These are phyloP conservation scores for Fermentozyma sake DNA, from an alignment of 1,139 yeast genomes.

Conservation along the genomic window DNA sequence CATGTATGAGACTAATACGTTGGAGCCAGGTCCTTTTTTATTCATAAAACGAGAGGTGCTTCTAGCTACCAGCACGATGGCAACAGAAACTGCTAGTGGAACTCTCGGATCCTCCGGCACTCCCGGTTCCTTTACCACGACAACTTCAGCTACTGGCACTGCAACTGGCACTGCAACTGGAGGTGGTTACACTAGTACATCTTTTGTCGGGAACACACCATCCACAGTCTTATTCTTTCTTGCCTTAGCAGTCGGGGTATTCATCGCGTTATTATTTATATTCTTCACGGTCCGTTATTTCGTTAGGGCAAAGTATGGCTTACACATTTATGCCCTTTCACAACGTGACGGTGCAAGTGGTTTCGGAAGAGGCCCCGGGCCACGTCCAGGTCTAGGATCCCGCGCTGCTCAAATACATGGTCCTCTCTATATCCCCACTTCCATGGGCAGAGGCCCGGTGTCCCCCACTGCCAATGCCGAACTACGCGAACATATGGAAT, in stretches of 20 bases:
- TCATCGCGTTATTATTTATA: conserved; percentile 50
- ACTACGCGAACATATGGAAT: conserved; percentile 33
- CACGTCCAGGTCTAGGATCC: conserved; percentile 1
- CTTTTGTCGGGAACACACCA: conserved; percentile 45
- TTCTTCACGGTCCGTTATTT: conserved; percentile 59
- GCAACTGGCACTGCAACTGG: too few species aligned
- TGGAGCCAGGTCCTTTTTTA: too few species aligned
- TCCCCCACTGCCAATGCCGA: conserved; percentile 18
- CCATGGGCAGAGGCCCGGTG: too few species aligned
- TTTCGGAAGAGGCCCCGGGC: background rate
- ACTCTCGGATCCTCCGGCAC: too few species aligned
- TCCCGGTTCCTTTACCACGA: background rate
- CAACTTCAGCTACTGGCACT: background rate
- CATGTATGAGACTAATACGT: too few species aligned
- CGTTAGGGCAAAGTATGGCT: conserved; percentile 51
- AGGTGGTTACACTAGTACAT: too few species aligned
- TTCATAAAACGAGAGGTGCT: too few species aligned
- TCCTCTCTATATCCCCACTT: too few species aligned
- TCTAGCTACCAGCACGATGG: conserved; percentile 1
- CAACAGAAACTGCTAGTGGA: too few species aligned
- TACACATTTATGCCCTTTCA: conserved; percentile 43
- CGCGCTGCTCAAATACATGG: too few species aligned
- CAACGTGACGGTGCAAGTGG: conserved; percentile 1
- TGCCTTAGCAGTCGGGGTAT: conserved; percentile 59
- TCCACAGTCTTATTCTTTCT: conserved; percentile 59